Evolutionary conservation across 2,329 filamentous ascomycete genomes (phyloP).

Genomic region (Fusarium graminum): DNA sequence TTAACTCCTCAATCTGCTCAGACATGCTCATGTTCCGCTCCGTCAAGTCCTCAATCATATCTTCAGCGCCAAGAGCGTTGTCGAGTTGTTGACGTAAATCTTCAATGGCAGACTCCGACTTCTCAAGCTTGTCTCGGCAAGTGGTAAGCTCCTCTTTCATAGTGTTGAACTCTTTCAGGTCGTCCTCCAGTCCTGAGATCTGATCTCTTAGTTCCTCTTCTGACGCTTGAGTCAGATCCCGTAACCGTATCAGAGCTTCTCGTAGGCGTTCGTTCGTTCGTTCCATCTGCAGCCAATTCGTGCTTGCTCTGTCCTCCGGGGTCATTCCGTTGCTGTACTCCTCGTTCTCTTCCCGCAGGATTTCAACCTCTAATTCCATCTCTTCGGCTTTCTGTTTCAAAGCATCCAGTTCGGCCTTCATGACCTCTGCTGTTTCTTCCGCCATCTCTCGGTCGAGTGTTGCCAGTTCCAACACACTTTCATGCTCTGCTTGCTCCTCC

Average conservation of each 20-base stretch:
- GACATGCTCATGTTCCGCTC: slow-evolving; percentile 87
- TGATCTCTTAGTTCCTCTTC: slow-evolving; percentile 83
- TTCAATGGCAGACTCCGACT: slow-evolving; percentile 80
- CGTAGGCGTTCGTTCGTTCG: slow-evolving; percentile 88
- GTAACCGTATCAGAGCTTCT: slow-evolving; percentile 84
- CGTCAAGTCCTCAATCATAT: slow-evolving; percentile 92
- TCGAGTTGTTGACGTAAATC: slow-evolving; percentile 93
- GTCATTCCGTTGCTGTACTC: slow-evolving; percentile 88
- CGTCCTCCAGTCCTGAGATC: slow-evolving; percentile 79
- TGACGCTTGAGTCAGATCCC: slow-evolving; percentile 88
- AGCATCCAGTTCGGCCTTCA: slow-evolving; percentile 83
- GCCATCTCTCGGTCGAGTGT: slow-evolving; percentile 95
- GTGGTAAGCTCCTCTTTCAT: slow-evolving; percentile 78
- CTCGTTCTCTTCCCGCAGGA: slow-evolving; percentile 86
- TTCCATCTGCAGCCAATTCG: slow-evolving; percentile 93
- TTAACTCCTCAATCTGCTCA: slow-evolving; percentile 86
- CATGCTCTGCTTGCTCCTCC: slow-evolving; percentile 83
- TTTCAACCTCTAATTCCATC: slow-evolving; percentile 87
- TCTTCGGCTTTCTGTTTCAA: slow-evolving; percentile 84
- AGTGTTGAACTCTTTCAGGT: slow-evolving; percentile 74
- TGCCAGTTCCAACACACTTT: slow-evolving; percentile 86
- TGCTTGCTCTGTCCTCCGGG: slow-evolving; percentile 86
- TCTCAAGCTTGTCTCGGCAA: slow-evolving; percentile 78
- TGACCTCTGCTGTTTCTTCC: slow-evolving; percentile 87
- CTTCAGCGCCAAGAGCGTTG: slow-evolving; percentile 86